Percentiles rank a stretch among this genome's conserved stretches.
These are phyloP conservation scores for Trametes meyenii DNA, from an alignment of 768 basidiomycete genomes.

Conservation along the genomic window DNA sequence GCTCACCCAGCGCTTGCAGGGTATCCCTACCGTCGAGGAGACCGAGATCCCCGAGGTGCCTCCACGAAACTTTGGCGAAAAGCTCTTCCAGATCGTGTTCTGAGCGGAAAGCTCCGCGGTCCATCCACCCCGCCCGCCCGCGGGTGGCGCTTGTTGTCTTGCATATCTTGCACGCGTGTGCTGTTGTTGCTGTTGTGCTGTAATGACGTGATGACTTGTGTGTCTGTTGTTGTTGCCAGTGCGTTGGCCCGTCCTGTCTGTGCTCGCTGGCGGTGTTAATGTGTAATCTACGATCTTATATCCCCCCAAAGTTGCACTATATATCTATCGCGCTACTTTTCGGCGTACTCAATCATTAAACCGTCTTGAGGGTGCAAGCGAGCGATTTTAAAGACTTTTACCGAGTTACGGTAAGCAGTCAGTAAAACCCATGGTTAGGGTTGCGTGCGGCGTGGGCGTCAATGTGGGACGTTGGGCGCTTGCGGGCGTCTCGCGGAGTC, in stretches of 20 bases:
- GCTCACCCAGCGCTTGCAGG: slow-evolving; percentile 21
- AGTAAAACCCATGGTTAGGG: too few relatives aligned
- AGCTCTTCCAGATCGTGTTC: slow-evolving; percentile 55
- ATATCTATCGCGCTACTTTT: background rate
- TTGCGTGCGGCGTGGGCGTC: too few relatives aligned
- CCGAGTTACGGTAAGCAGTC: too few relatives aligned
- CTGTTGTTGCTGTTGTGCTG: background rate
- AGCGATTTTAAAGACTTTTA: too few relatives aligned
- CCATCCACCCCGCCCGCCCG: too few relatives aligned
- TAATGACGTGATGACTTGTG: slow-evolving; percentile 11
- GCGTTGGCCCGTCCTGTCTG: background rate
- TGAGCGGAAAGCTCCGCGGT: slow-evolving; percentile 27
- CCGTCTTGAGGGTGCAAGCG: too few relatives aligned
- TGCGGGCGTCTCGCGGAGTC: too few relatives aligned
- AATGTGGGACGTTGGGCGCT: too few relatives aligned
- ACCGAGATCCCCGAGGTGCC: slow-evolving; percentile 58
- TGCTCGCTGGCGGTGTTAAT: background rate
- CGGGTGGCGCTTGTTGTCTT: background rate
- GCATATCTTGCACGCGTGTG: background rate
- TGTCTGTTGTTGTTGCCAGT: background rate
- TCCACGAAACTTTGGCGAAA: slow-evolving; percentile 53
- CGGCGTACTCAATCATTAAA: background rate
- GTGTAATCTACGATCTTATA: slow-evolving; percentile 18
- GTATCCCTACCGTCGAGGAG: slow-evolving; percentile 70
- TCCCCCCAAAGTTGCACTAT: background rate